Percentiles rank a stretch among this genome's conserved stretches.
phyloP scores from a whole-genome alignment of 208 protist genomes.

The Acanthamoeba divionensis region DNA sequence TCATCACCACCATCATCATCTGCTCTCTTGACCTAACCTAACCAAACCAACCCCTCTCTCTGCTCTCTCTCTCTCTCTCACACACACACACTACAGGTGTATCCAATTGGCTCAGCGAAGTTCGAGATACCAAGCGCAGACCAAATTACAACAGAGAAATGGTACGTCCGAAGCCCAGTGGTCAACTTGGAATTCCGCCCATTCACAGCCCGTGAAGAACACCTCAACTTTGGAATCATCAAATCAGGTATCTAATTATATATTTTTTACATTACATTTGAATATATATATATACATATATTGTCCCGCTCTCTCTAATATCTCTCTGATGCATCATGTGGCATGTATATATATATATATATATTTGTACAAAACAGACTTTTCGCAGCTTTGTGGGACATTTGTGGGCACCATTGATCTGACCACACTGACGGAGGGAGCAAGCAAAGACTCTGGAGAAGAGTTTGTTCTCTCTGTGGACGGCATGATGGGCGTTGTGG shows the following conservation, averaged over 20 bases:
- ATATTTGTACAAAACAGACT: neutral
- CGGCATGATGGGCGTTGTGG: neutral
- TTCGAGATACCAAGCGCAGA: neutral
- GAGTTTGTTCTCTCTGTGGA: neutral
- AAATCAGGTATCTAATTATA: neutral
- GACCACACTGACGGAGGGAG: neutral
- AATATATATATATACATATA: too few species aligned
- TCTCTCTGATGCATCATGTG: neutral
- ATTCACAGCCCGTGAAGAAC: neutral
- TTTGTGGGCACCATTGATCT: neutral
- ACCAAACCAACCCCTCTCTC: too few species aligned
- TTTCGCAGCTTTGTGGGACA: neutral
- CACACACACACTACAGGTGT: too few species aligned
- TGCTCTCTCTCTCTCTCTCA: neutral
- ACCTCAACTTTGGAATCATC: neutral
- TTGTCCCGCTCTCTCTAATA: neutral
- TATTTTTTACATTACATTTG: too few species aligned
- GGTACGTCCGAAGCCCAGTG: neutral
- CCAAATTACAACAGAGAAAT: neutral
- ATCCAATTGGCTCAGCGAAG: neutral
- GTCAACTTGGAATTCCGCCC: neutral
- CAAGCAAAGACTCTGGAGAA: too few species aligned
- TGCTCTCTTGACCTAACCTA: neutral
- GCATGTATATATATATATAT: too few species aligned
- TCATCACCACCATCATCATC: neutral